Base-by-base conservation (phyloP, 1,284 basidiomycete species). In the Entoloma clypeatum region DNA sequence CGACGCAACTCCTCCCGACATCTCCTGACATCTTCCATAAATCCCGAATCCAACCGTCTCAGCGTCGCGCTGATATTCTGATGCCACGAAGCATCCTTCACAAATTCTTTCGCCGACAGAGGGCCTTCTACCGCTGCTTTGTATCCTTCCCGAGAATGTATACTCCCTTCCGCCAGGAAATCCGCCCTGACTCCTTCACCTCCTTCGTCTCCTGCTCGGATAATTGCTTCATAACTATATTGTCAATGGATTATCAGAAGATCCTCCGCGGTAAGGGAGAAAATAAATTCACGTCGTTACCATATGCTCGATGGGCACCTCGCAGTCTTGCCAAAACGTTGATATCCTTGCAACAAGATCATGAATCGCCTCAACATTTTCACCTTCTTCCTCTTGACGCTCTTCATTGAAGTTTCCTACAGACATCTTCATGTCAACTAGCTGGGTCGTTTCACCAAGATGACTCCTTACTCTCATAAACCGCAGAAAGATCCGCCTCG, bases 171-270 rank as follows among this genome's bases (percentile, higher is more conserved):
- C 0, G 76, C 67, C 17, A 85, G 59, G 51, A 85, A 81, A 51
- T 79, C 75, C 2, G 78, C 65, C 39, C 75, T 65, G 1, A 69
- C 67, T 2, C 58, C 43, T 11, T 65, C 49, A 5, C 43, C 31
- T 0, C 74, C 73, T 46, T 75, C 74, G 11, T 70, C 63, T 6
- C 72, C 74, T 18, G 74, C 64, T 25, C 71, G 68, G 48, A 79
- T 74, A 2, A 74, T 64, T 22, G 83, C 59, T 52, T 89, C 86
- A 48, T 72, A 77, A 11, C 86, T 88, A 16, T 26, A 32, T 45
- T 33, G 44, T 41, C 28, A 43, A 27, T 3, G n/a, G n/a, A n/a
- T n/a, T n/a, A n/a, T n/a, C n/a, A n/a, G n/a, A n/a, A n/a, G n/a
- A n/a, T n/a, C n/a, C n/a, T n/a, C n/a, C n/a, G n/a, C n/a, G n/a